Evolutionary conservation across 1,139 yeast species (phyloP), one percentile per base, ranked within the genome.

Genomic region (Scheffersomyces illinoinensis): DNA sequence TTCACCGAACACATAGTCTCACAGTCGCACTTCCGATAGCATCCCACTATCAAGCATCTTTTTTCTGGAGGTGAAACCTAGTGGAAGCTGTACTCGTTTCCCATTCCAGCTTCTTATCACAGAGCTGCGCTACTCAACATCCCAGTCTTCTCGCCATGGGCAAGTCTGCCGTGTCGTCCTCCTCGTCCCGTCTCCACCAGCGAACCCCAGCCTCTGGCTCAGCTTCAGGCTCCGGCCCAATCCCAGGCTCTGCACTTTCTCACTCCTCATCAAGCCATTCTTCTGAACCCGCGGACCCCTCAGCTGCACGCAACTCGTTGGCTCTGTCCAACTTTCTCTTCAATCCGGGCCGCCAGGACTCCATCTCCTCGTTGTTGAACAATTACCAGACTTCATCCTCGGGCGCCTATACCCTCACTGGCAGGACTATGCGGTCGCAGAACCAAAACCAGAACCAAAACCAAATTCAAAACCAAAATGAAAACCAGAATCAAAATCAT

Each of bases 311-410:
- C 14, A 39, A 47, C 46, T 33, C 50, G 50, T 56, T 53, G 58
- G 47, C 50, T 46, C 59, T 56, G 20, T 26, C 59, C 14, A 61
- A 57, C 52, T 66, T 66, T 49, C 55, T 66, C 51, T 66, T 61
- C 61, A 66, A 64, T 48, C 58, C 63, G 6, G 65, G 64, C 19
- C 56, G 70, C 18, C 68, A 63, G 56, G 70, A 67, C 56, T 65
- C 64, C 59, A 61, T 68, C 20, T 56, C 62, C 47, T 59, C 67
- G 52, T 59, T 67, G 6, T 55, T 66, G 47, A 66, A 59, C 56
- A 62, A 53, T 43, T 65, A 59, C 53, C 68, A 64, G 51, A 53
- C 57, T 3, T 50, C 59, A 33, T 43, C 60, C 53, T 21, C 59
- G 61, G 39, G 54, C 43, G 56, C 64, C 54, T 56, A 59, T 47